Conservation (phyloP, 2,329 filamentous ascomycete genomes). For the Hymenoscyphus fraxineus region DNA sequence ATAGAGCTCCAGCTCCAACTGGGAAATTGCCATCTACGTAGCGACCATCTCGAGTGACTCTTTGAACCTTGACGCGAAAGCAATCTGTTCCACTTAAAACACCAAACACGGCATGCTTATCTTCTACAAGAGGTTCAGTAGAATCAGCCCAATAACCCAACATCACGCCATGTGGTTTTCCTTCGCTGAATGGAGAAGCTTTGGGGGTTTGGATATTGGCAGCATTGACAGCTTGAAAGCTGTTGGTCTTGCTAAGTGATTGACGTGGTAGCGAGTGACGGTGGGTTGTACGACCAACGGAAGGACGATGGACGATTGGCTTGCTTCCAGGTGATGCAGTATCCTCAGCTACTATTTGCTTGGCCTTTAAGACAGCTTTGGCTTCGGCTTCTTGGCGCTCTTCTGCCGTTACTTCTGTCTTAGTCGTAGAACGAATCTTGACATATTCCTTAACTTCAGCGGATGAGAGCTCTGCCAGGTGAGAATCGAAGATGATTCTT, state of each 20-base stretch:
- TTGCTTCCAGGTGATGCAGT: slow-evolving; percentile 19
- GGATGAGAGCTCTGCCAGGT: slow-evolving; percentile 53
- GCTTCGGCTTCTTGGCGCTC: slow-evolving; percentile 23
- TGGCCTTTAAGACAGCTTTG: slow-evolving; percentile 29
- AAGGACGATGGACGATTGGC: slow-evolving; percentile 24
- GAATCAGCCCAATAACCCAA: slow-evolving; percentile 59
- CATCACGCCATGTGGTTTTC: slow-evolving; percentile 35
- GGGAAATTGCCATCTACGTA: slow-evolving; percentile 59
- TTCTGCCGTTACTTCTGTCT: slow-evolving; percentile 22
- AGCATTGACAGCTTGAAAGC: slow-evolving; percentile 30
- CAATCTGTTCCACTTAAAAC: slow-evolving; percentile 61
- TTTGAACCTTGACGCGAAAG: slow-evolving; percentile 60
- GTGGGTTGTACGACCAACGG: slow-evolving; percentile 18
- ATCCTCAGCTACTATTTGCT: slow-evolving; percentile 24
- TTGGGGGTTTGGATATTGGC: slow-evolving; percentile 27
- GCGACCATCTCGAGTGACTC: slow-evolving; percentile 57
- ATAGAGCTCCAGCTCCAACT: slow-evolving; percentile 54
- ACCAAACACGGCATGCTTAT: slow-evolving; percentile 61
- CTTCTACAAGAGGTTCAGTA: slow-evolving; percentile 41
- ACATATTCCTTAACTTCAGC: slow-evolving; percentile 61
- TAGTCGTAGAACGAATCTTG: slow-evolving; percentile 45
- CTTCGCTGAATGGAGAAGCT: slow-evolving; percentile 22
- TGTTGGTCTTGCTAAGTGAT: slow-evolving; percentile 25
- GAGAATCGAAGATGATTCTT: slow-evolving; percentile 54
- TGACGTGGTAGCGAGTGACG: slow-evolving; percentile 29